Evolutionary conservation across 768 basidiomycete species (phyloP).

Genomic region (Mycena rosella): DNA sequence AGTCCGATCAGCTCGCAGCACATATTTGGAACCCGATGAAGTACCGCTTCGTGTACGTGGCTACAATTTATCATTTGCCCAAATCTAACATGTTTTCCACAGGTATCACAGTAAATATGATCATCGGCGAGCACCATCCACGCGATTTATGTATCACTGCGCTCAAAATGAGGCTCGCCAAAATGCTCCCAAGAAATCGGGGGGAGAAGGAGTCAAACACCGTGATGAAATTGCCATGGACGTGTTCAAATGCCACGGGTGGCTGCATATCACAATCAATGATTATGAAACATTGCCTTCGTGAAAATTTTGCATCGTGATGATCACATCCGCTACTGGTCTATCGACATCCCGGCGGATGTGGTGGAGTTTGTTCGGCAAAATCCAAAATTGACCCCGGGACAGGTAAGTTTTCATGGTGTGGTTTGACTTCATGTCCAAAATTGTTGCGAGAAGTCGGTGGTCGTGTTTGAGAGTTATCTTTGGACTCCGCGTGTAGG

Average conservation of each 20-base stretch:
- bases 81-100: not conserved
- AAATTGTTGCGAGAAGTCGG: too few relatives aligned
- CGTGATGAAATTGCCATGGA: constrained; percentile 1
- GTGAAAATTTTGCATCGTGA: constrained; percentile 1
- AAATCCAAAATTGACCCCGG: not conserved
- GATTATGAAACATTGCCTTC: not conserved
- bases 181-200: not conserved
- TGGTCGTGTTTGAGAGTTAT: too few relatives aligned
- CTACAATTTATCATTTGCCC: too few relatives aligned
- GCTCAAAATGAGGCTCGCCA: not conserved
- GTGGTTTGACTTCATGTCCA: not conserved
- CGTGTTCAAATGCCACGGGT: not conserved
- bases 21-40: too few relatives aligned
- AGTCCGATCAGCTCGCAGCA: too few relatives aligned
- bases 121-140: not conserved
- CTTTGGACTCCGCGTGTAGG: too few relatives aligned
- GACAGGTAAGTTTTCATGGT: not conserved
- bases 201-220: not conserved
- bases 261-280: constrained; percentile 7
- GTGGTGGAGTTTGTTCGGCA: not conserved
- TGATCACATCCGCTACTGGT: constrained; percentile 4
- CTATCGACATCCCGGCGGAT: constrained; percentile 2
- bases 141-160: constrained; percentile 4
- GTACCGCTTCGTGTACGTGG: too few relatives aligned
- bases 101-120: constrained; percentile 2